Base-by-base conservation (phyloP, 371 early-diverging fungal species). In the Massospora cicadina region DNA sequence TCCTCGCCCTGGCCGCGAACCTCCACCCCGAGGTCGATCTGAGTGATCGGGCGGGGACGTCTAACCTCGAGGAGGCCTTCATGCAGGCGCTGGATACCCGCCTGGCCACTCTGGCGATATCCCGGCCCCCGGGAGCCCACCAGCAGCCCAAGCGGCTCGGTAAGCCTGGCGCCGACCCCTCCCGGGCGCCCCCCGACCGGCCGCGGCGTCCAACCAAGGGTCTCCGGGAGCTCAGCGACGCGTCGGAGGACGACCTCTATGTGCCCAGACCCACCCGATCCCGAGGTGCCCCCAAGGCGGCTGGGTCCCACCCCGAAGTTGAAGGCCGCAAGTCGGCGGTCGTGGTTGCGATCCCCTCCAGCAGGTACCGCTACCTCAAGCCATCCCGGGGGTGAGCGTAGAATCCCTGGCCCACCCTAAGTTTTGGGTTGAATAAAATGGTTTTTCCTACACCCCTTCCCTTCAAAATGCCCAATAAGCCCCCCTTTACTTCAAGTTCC, bases 1-100 rank as follows among this genome's bases (percentile, higher is more conserved):
- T 70, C 25, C 70, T 75, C 28, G 78, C 77, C 1, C 10, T 62
- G 7, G 31, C 62, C 10, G 43, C 5, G 5, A 43, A 43, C 43
- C 5, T 43, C 17, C 43, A 43, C 10, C 43, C 43, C 5, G 5
- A 5, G 5, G 5, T 17, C 17, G 43, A 43, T 43, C 5, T 17
- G 5, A 43, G 17, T 5, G 10, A 5, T 10, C 10, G 17, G 17
- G 43, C 5, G 17, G 43, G 17, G 17, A 10, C 43, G 17, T 5
- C 5, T 10, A 17, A 43, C 17, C 43, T 43, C 17, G 43, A 43
- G 17, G 43, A 43, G 17, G 43, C 17, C 17, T 43, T 43, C 17
- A 17, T 10, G 17, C 43, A 43, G 17, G 43, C 43, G 17, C 17
- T 43, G 17, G 43, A 43, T 43, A 43, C 10, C 43, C 43, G 43